Base-by-base conservation (phyloP, 176 grass and related monocot genomes). In the Oryza glumipatula region DNA sequence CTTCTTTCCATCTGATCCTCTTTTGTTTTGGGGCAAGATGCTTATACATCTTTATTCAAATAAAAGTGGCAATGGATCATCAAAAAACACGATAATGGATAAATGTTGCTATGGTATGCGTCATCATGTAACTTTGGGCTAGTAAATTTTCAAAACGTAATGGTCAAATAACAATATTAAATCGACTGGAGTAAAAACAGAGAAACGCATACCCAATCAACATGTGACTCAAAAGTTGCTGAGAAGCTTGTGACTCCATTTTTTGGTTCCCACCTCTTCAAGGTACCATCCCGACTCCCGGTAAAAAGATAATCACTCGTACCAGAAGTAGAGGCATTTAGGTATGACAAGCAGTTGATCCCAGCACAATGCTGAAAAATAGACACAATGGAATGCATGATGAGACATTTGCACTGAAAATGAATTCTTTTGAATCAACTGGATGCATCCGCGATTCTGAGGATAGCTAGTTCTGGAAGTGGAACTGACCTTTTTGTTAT, bases 191-290 rank as follows among this genome's bases (percentile, higher is more conserved):
- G 69, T 67, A 14, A 22, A 60, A 38, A 83, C 8, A 68, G 15
- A 80, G 33, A 64, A 87, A 76, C 58, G 60, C 66, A 51, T 94
- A 99, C 96, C 96, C 96, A 99, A 54, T 99, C 96, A 89, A 99
- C 91, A 91, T 99, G 96, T 23, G 96, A 99, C 77, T 99, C 96
- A 86, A 99, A 99, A 68, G 96, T 96, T 82, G 83, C 89, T 30
- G 91, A 99, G 83, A 92, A 99, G 44, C 73, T 94, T 75, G 89
- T 74, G 33, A 73, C 90, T 48, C 79, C 72, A 66, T 96, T 83
- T 67, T 83, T 88, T 67, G 92, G 73, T 83, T 85, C 88, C 96
- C 96, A 98, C 90, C 93, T 92, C 82, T 98, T 98, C 89, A 98
- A 83, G 49, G 93, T 98, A 74, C 96, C 96, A 89, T 98, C 96